Percentiles rank a stretch among this genome's conserved stretches.
These are phyloP conservation scores for Citrus trifoliata DNA, from an alignment of 345 rosid species.

Conservation along the genomic window DNA sequence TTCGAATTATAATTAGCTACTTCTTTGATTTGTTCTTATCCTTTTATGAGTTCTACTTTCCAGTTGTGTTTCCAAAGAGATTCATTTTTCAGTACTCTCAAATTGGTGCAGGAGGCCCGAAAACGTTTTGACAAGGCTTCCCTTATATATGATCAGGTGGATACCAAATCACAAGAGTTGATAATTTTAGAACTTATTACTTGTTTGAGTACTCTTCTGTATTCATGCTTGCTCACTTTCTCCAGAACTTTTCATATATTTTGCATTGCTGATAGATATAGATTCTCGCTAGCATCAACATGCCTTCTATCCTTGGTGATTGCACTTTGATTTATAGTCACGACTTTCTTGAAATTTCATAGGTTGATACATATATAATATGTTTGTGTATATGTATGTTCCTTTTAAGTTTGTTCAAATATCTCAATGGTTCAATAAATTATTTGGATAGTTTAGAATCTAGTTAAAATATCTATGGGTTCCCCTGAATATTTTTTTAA, in stretches of 20 bases:
- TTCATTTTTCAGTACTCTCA: neutral
- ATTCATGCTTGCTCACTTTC: neutral
- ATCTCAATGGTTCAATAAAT: neutral
- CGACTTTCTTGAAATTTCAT: neutral
- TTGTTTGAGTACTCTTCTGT: neutral
- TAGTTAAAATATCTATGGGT: neutral
- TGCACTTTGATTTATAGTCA: neutral
- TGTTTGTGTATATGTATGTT: neutral
- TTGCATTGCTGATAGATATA: neutral
- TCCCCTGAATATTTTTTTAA: neutral
- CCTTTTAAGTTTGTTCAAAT: neutral
- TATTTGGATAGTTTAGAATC: neutral
- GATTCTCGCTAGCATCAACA: neutral
- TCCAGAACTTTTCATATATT: neutral
- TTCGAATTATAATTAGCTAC: neutral
- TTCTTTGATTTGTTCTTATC: neutral
- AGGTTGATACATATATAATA: neutral
- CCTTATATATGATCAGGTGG: slow-evolving; percentile 65
- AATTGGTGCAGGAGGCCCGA: slow-evolving; percentile 60
- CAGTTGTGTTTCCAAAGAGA: slow-evolving; percentile 2
- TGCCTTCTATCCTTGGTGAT: neutral
- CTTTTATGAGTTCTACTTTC: neutral
- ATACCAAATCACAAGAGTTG: slow-evolving; percentile 3
- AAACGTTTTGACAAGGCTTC: slow-evolving; percentile 80
- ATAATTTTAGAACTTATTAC: neutral